Conservation (phyloP, 1,284 basidiomycete species). For the Boletellus sp. region DNA sequence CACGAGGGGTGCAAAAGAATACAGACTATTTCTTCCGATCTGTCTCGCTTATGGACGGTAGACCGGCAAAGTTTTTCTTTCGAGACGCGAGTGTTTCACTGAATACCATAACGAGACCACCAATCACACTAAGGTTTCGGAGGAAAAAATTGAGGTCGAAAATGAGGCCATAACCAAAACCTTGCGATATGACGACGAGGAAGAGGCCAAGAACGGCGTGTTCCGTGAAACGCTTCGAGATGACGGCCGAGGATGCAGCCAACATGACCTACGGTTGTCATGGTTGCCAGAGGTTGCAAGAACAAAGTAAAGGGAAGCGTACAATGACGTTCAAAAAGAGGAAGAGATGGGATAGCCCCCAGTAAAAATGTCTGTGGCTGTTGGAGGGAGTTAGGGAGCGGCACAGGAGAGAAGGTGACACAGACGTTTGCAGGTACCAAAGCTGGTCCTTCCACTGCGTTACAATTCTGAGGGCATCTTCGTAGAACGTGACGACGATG, state of each 20-base stretch:
- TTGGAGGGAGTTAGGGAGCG: not conserved
- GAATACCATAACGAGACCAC: constrained; percentile 96
- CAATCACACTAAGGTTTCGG: constrained; percentile 88
- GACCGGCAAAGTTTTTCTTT: constrained; percentile 88
- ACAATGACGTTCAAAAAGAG: constrained; percentile 90
- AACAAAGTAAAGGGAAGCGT: constrained; percentile 36
- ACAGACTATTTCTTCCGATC: constrained; percentile 97
- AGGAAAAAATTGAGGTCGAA: constrained; percentile 99
- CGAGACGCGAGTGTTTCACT: constrained; percentile 88
- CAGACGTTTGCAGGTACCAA: constrained; percentile 88
- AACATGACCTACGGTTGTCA: constrained; percentile 78
- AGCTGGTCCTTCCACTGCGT: constrained; percentile 96
- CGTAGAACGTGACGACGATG: constrained; percentile 97
- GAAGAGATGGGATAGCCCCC: constrained; percentile 93
- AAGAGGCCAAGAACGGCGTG: constrained; percentile 88
- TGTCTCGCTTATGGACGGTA: constrained; percentile 88
- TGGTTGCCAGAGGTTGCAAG: not conserved
- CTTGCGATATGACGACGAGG: constrained; percentile 91
- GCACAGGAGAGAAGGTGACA: constrained; percentile 1
- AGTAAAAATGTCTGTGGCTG: constrained; percentile 91
- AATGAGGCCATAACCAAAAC: constrained; percentile 91
- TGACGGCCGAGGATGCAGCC: constrained; percentile 81
- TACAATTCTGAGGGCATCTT: constrained; percentile 91
- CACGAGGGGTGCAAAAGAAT: not conserved
- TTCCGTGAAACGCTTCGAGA: constrained; percentile 86